phyloP scores from a whole-genome alignment of 306 rosid species.

The Quercus variabilis region DNA sequence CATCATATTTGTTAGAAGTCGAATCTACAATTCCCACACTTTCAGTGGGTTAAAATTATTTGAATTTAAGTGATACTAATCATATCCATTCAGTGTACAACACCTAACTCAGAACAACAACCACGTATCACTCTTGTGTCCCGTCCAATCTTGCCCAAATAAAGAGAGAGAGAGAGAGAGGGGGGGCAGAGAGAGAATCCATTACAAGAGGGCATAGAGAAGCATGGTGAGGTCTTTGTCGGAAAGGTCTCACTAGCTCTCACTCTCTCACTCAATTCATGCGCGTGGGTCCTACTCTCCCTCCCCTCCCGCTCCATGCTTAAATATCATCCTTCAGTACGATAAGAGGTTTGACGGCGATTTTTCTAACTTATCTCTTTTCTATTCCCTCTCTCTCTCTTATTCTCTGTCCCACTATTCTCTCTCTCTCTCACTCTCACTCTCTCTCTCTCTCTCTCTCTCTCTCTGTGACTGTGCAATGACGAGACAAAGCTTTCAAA shows the following conservation, averaged over 20 bases:
- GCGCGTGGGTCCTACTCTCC: conserved; percentile 43
- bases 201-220: background rate
- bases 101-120: too few relatives aligned
- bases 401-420: background rate
- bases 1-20: too few relatives aligned
- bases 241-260: conserved; percentile 8
- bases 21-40: too few relatives aligned
- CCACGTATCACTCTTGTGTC: too few relatives aligned
- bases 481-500: conserved; percentile 56
- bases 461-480: conserved; percentile 34
- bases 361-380: conserved; percentile 60
- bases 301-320: conserved; percentile 11
- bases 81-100: too few relatives aligned
- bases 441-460: conserved; percentile 3
- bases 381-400: conserved; percentile 2
- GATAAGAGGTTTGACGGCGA: conserved; percentile 41
- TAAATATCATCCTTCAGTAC: conserved; percentile 53
- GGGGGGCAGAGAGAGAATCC: background rate
- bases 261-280: conserved; percentile 27
- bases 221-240: conserved; percentile 19
- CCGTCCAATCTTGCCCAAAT: too few relatives aligned
- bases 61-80: too few relatives aligned
- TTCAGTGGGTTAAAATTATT: too few relatives aligned
- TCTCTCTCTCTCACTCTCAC: background rate
- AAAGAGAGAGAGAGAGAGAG: background rate